Base-by-base conservation (phyloP, 148 eudicot species). In the Rhododendron kiyosumense region DNA sequence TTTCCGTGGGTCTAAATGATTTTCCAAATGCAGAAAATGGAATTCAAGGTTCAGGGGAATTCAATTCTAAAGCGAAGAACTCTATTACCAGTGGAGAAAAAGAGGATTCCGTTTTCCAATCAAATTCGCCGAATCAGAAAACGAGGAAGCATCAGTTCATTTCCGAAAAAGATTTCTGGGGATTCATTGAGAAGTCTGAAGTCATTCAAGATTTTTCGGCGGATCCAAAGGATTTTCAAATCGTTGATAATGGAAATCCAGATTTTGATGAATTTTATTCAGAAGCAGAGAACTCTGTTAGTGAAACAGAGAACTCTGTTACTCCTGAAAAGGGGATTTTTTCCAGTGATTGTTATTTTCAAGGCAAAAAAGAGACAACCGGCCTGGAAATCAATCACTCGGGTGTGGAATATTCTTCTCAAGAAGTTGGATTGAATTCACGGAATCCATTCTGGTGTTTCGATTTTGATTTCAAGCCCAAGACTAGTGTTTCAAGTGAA, bases 1-100 rank as follows among this genome's bases (percentile, higher is more conserved):
- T 94, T 89, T 92, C 87, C 86, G 83, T 89, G 24, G 85, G 86
- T 87, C 87, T 90, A 12, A 74, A 89, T 51, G 69, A 93, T 86
- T 79, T 79, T 77, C 81, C 86, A 81, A 3, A 36, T 36, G 17
- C 43, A 10, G 20, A 24, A 7, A 14, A 2, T 30, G 43, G 11
- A 20, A 11, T 11, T 32, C n/a, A 17, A 20, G 67, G 4, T 71
- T 71, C 7, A 5, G 36, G 36, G 76, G 76, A 71, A 71, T 71
- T 13, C 30, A 30, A 28, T 71, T 71, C 76, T 4, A 4, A 14
- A 43, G 24, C 17, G 9, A 43, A 24, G 20, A 3, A 10, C n/a
- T 30, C 71, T 13, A 10, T 22, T 81, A 22, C 34, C 28, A 9
- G 45, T 20, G 17, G 26, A 12, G 30, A 69, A 69, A 3, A 17